phyloP scores from a whole-genome alignment of 2,329 filamentous ascomycete genomes.

The Alternaria gansuensis region DNA sequence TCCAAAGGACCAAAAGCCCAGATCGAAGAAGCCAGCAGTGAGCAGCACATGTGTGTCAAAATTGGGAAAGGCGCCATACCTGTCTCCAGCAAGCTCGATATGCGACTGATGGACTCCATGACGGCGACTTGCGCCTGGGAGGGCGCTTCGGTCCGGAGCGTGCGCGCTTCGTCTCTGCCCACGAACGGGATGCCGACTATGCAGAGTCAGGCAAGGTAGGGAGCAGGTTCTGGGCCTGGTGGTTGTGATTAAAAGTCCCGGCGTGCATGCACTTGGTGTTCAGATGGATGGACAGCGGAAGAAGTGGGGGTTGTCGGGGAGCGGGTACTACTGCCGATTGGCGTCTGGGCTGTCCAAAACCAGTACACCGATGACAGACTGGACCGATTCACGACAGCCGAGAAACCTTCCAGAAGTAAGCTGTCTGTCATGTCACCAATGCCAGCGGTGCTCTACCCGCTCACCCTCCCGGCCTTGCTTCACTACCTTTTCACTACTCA shows the following conservation, averaged over 20 bases:
- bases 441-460: slow-evolving; percentile 53
- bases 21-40: not conserved
- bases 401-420: slow-evolving; percentile 3
- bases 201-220: slow-evolving; percentile 36
- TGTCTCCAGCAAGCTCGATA: slow-evolving; percentile 93
- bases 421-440: slow-evolving; percentile 26
- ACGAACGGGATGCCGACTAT: slow-evolving; percentile 35
- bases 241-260: slow-evolving; percentile 38
- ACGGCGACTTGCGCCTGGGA: slow-evolving; percentile 26
- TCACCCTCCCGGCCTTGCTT: slow-evolving; percentile 64
- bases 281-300: slow-evolving; percentile 17
- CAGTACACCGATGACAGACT: slow-evolving; percentile 16
- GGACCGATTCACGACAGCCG: slow-evolving; percentile 22
- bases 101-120: slow-evolving; percentile 97
- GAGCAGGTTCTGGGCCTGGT: slow-evolving; percentile 27
- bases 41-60: slow-evolving; percentile 9
- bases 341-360: slow-evolving; percentile 1
- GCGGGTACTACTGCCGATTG: slow-evolving; percentile 21
- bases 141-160: slow-evolving; percentile 30
- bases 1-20: slow-evolving; percentile 20
- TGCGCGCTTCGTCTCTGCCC: slow-evolving; percentile 19
- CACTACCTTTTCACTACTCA: slow-evolving; percentile 66
- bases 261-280: slow-evolving; percentile 29
- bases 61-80: slow-evolving; percentile 63
- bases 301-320: slow-evolving; percentile 22